Conservation (phyloP, 371 early-diverging fungal species). For the Rhizopus stolonifer region DNA sequence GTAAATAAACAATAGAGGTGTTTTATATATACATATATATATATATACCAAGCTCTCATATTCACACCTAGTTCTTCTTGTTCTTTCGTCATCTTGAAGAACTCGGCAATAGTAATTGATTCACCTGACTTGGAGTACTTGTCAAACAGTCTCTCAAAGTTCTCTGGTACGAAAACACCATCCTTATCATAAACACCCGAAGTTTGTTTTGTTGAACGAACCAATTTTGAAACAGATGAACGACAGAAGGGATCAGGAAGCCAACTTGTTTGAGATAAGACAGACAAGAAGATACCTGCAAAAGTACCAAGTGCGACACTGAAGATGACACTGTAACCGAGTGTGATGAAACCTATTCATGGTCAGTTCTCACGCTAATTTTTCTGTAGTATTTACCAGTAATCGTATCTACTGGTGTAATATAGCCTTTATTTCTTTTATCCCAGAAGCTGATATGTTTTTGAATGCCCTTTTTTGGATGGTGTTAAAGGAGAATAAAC, state of each 20-base stretch:
- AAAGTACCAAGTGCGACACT: slow-evolving; percentile 20
- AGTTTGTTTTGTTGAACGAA: slow-evolving; percentile 13
- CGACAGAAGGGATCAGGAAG: slow-evolving; percentile 24
- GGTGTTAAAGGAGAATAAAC: background rate
- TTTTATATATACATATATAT: background rate
- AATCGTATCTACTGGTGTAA: slow-evolving; percentile 27
- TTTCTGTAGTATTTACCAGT: slow-evolving; percentile 11
- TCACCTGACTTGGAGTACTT: slow-evolving; percentile 36
- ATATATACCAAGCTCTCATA: slow-evolving; percentile 18
- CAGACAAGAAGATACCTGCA: slow-evolving; percentile 20
- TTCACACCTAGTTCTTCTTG: slow-evolving; percentile 18
- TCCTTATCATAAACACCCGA: slow-evolving; percentile 25
- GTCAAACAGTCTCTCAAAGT: slow-evolving; percentile 29
- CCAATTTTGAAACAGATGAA: slow-evolving; percentile 9
- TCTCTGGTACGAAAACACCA: slow-evolving; percentile 31
- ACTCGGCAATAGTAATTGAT: slow-evolving; percentile 30
- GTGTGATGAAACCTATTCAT: slow-evolving; percentile 23
- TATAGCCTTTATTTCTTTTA: slow-evolving; percentile 25
- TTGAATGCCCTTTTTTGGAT: slow-evolving; percentile 26
- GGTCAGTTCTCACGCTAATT: background rate
- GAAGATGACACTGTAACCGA: slow-evolving; percentile 22
- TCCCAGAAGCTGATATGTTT: slow-evolving; percentile 30
- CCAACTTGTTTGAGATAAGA: slow-evolving; percentile 23
- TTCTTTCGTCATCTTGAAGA: slow-evolving; percentile 30
- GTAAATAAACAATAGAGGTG: background rate